A percentile compares a stretch with the other conserved stretches of the same genome.
Conservation (phyloP, 2,329 filamentous ascomycete genomes). For the Scopulariopsis brevicaulis region DNA sequence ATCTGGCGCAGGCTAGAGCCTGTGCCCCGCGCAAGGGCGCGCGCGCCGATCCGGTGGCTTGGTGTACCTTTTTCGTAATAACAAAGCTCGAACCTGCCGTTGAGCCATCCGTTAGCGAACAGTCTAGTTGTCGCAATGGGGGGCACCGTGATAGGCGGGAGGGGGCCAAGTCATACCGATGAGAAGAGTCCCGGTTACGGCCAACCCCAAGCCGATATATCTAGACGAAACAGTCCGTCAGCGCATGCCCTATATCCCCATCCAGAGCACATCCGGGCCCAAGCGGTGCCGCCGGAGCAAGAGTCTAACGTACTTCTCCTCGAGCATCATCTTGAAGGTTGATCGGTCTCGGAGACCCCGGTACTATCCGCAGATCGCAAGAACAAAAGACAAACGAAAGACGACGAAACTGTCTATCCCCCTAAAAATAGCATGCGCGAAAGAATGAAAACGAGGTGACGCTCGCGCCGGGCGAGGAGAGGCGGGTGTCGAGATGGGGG, state of each 20-base stretch:
- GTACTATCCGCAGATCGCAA: neutral
- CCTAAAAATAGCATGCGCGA: neutral
- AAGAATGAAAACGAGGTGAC: slow-evolving; percentile 4
- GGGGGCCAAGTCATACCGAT: slow-evolving; percentile 44
- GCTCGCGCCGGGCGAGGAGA: slow-evolving; percentile 14
- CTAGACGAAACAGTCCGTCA: slow-evolving; percentile 24
- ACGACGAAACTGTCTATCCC: neutral
- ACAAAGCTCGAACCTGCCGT: slow-evolving; percentile 82
- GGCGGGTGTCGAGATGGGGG: neutral
- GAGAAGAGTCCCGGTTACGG: slow-evolving; percentile 62
- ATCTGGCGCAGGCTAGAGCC: neutral
- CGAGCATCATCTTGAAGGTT: slow-evolving; percentile 25
- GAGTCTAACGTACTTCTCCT: slow-evolving; percentile 29
- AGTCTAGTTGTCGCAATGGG: neutral
- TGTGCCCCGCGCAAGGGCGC: neutral
- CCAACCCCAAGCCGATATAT: slow-evolving; percentile 66
- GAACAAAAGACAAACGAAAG: neutral
- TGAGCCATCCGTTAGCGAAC: neutral
- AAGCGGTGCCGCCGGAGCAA: neutral
- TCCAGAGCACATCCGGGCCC: neutral
- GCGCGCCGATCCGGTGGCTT: slow-evolving; percentile 6
- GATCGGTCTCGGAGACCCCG: neutral
- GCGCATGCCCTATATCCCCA: neutral
- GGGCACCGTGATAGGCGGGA: neutral
- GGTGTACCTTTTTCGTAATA: slow-evolving; percentile 88